Base-by-base conservation (phyloP, 2,329 filamentous ascomycete species). In the Aspergillus caelatus region DNA sequence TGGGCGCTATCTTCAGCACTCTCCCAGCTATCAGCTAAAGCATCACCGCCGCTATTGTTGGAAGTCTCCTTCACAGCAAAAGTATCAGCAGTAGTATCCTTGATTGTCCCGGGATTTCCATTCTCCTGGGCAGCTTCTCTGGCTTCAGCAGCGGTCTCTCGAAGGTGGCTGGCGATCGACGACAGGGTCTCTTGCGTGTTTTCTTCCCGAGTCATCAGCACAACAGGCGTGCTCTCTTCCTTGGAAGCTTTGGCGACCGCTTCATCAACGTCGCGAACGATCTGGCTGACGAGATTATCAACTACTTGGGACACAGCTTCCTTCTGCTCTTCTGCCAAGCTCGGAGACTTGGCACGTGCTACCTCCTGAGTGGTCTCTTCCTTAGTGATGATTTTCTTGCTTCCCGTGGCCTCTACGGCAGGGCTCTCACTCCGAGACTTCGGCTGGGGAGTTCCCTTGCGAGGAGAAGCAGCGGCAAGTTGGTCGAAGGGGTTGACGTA, bases 1-100 rank as follows among this genome's bases (percentile, higher is more conserved):
- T 93, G 91, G 39, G 87, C 85, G 54, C 74, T 73, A 61, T 87
- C 87, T 71, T 94, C 92, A 4, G 91, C 92, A 67, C 90, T 96
- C 82, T 97, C 93, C 93, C 93, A 96, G 79, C 89, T 94, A 68
- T 96, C 93, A n/a, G 88, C 91, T 54, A 93, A 65, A n/a, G 73
- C 82, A 45, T 85, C 80, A 57, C 82, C 79, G 57, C 85, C 82
- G 26, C 86, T 85, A 65, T 87, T 67, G 64, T 87, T 84, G 55
- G 89, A 68, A 32, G 77, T 76, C 53, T 84, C 79, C 67, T 90
- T 86, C 16, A 88, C 80, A 52, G 34, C 28, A 14, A 52, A 52
- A 52, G 48, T n/a, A 54, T 82, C 80, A 55, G 56, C 50, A 63
- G 86, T 78, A 19, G 77, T 75, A 45, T 84, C 79, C 64, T 89